Conservation (phyloP, 306 rosid species). For the Vicia sativa region DNA sequence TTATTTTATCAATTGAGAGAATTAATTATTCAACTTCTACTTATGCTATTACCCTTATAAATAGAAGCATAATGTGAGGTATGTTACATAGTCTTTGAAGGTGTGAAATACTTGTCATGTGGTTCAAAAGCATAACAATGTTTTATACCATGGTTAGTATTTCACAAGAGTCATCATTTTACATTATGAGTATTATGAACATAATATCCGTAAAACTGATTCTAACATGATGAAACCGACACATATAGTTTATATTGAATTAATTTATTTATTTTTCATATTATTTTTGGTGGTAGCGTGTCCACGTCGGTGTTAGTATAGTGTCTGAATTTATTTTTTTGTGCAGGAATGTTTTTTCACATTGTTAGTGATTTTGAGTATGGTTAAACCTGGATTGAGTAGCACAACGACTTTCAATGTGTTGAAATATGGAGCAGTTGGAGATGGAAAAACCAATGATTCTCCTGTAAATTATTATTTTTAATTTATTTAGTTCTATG, state of each 20-base stretch:
- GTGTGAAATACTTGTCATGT: background rate
- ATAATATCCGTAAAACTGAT: too few relatives aligned
- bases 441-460: constrained; percentile 53
- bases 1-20: constrained; percentile 40
- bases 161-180: background rate
- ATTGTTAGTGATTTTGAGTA: constrained; percentile 33
- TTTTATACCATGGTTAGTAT: constrained; percentile 39
- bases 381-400: constrained; percentile 42
- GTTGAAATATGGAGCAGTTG: constrained; percentile 54
- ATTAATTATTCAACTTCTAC: constrained; percentile 31
- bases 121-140: constrained; percentile 13
- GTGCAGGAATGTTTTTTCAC: constrained; percentile 40
- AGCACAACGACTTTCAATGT: constrained; percentile 49
- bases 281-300: too few relatives aligned
- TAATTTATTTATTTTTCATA: background rate
- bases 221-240: too few relatives aligned
- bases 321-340: background rate
- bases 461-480: constrained; percentile 48
- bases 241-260: background rate
- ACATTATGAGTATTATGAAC: too few relatives aligned
- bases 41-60: constrained; percentile 31
- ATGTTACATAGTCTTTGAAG: constrained; percentile 2
- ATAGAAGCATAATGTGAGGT: constrained; percentile 27
- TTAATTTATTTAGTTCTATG: too few relatives aligned
- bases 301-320: too few relatives aligned